phyloP scores from a whole-genome alignment of 2,329 filamentous ascomycete genomes.

The Thelonectria blattea region DNA sequence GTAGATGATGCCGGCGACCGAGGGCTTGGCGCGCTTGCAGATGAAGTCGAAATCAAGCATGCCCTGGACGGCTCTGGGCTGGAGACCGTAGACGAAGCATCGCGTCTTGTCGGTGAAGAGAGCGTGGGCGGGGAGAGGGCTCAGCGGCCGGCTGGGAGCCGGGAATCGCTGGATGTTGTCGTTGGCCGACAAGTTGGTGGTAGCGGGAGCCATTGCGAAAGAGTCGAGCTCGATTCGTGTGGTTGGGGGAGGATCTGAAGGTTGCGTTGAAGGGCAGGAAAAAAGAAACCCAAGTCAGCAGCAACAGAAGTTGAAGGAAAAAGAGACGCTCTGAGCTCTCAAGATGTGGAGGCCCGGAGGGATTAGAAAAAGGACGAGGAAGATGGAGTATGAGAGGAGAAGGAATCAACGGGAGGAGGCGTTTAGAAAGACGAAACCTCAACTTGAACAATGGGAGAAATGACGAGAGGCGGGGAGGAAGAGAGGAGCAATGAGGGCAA shows the following conservation, averaged over 20 bases:
- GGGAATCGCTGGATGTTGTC: constrained; percentile 98
- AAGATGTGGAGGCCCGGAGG: constrained; percentile 33
- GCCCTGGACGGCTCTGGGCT: constrained; percentile 89
- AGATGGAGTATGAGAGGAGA: constrained; percentile 22
- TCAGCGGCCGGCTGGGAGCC: constrained; percentile 89
- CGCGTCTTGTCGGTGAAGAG: constrained; percentile 99
- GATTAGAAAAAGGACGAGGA: constrained; percentile 35
- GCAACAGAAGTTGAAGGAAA: constrained; percentile 23
- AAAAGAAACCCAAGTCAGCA: constrained; percentile 33
- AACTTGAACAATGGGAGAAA: constrained; percentile 32
- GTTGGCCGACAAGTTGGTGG: constrained; percentile 75
- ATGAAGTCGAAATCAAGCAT: constrained; percentile 99
- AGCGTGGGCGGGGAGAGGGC: constrained; percentile 84
- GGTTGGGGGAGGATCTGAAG: constrained; percentile 21
- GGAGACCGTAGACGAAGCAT: constrained; percentile 99
- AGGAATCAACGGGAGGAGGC: constrained; percentile 30
- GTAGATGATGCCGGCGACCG: constrained; percentile 99
- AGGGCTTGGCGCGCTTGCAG: constrained; percentile 97
- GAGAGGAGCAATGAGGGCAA: constrained; percentile 24
- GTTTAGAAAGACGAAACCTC: constrained; percentile 32
- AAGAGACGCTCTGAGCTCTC: constrained; percentile 39
- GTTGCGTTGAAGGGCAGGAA: constrained; percentile 32
- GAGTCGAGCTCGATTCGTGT: constrained; percentile 34
- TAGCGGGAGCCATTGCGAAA: constrained; percentile 60
- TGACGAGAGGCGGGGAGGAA: constrained; percentile 27